Conservation (phyloP, 106 monocot species). For the Posidonia australis region DNA sequence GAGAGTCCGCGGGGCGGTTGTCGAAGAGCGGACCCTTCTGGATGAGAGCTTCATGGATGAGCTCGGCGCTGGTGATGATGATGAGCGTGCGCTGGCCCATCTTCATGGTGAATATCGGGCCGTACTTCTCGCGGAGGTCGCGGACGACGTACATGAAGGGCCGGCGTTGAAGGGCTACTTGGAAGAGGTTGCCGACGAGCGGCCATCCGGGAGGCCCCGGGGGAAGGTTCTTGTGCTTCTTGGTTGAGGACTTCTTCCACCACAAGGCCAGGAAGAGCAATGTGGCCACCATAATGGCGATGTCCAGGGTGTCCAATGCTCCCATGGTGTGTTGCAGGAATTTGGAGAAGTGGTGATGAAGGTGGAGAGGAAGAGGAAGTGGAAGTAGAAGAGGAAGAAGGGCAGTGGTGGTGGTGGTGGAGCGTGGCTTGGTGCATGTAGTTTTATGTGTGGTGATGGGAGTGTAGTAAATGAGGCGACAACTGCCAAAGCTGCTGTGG, state of each 20-base stretch:
- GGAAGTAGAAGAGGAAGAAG: too few relatives aligned
- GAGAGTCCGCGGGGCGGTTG: slow-evolving; percentile 3
- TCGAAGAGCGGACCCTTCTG: slow-evolving; percentile 11
- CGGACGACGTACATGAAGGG: slow-evolving; percentile 69
- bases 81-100: slow-evolving; percentile 76
- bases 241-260: slow-evolving; percentile 3
- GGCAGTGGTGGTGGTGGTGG: too few relatives aligned
- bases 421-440: too few relatives aligned
- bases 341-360: too few relatives aligned
- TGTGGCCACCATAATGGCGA: neutral
- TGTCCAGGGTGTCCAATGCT: neutral
- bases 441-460: too few relatives aligned
- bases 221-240: slow-evolving; percentile 10
- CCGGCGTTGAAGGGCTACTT: slow-evolving; percentile 51
- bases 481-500: too few relatives aligned
- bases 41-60: slow-evolving; percentile 14
- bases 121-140: slow-evolving; percentile 60
- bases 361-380: too few relatives aligned
- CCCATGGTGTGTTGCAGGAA: too few relatives aligned
- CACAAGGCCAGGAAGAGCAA: neutral
- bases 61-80: slow-evolving; percentile 29
- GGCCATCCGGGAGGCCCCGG: slow-evolving; percentile 86
- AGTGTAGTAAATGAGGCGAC: too few relatives aligned
- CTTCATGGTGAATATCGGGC: slow-evolving; percentile 77
- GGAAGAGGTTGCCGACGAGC: slow-evolving; percentile 83